These are phyloP conservation scores for Salix arbutifolia DNA, from an alignment of 345 rosid genomes.

Conservation along the genomic window DNA sequence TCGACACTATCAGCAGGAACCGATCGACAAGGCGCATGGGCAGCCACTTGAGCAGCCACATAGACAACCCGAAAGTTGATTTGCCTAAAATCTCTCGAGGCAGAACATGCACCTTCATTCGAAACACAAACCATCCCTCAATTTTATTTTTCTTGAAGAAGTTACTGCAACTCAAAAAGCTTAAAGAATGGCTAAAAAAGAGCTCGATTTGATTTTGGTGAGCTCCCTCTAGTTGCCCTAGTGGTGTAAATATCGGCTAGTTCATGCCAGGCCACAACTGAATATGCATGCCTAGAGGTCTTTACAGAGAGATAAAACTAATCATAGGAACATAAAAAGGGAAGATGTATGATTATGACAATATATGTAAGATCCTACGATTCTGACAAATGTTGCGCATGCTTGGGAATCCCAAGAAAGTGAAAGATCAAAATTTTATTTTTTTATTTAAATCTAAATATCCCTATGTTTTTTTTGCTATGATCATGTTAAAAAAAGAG, in stretches of 20 bases:
- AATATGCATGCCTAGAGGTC: slow-evolving; percentile 5
- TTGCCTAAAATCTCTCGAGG: slow-evolving; percentile 87
- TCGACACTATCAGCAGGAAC: slow-evolving; percentile 54
- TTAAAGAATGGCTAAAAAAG: slow-evolving; percentile 15
- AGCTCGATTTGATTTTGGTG: not conserved
- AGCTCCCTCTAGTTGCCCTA: not conserved
- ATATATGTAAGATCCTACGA: slow-evolving; percentile 14
- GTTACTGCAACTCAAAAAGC: not conserved
- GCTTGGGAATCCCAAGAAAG: slow-evolving; percentile 64
- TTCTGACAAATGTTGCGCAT: slow-evolving; percentile 37
- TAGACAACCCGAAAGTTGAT: slow-evolving; percentile 76
- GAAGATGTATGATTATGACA: slow-evolving; percentile 17
- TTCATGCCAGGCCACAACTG: slow-evolving; percentile 21
- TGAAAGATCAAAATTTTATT: slow-evolving; percentile 17
- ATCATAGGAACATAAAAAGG: slow-evolving; percentile 1
- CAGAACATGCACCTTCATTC: slow-evolving; percentile 73
- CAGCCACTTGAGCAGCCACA: slow-evolving; percentile 78
- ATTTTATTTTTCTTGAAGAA: too few relatives aligned
- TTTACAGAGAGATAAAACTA: slow-evolving; percentile 7
- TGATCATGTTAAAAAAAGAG: not conserved
- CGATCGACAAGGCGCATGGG: slow-evolving; percentile 61
- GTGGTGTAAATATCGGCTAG: slow-evolving; percentile 15
- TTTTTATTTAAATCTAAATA: not conserved
- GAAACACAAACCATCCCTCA: not conserved
- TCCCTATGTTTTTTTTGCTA: not conserved